Percentiles rank a stretch among this genome's conserved stretches.
phyloP scores from a whole-genome alignment of 495 filamentous ascomycete genomes.

The Penicillium argentinense region DNA sequence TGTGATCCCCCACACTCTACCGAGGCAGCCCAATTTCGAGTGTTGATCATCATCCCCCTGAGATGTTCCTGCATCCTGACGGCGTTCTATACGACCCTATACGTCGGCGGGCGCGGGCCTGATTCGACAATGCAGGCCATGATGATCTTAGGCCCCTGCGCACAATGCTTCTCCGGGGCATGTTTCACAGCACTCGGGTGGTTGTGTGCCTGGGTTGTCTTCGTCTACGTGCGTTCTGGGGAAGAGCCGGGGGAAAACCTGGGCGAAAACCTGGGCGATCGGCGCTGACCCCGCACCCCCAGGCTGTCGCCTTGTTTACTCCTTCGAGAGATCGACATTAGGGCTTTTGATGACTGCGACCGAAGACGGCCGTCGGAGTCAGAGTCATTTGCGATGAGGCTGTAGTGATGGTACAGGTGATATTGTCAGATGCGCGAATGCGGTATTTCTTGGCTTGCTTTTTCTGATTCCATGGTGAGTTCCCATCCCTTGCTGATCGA shows the following conservation, averaged over 20 bases:
- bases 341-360: not conserved
- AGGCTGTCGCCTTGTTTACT: not conserved
- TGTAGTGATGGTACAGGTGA: too few relatives aligned
- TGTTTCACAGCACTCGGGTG: not conserved
- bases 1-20: conserved; percentile 9
- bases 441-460: too few relatives aligned
- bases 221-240: not conserved
- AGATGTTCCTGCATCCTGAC: conserved; percentile 2
- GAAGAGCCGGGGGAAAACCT: conserved; percentile 2
- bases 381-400: too few relatives aligned
- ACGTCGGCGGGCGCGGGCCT: not conserved
- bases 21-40: conserved; percentile 11
- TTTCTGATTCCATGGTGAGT: too few relatives aligned
- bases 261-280: conserved; percentile 1
- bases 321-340: not conserved
- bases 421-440: too few relatives aligned
- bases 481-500: too few relatives aligned
- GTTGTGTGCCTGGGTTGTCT: not conserved
- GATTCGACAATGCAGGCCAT: not conserved
- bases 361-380: too few relatives aligned
- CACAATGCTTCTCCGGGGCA: too few relatives aligned
- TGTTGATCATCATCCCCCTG: conserved; percentile 10
- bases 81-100: not conserved
- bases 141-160: too few relatives aligned
- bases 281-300: conserved; percentile 9